Evolutionary conservation across 768 basidiomycete species (phyloP).

Genomic region (Butyriboletus loyo): DNA sequence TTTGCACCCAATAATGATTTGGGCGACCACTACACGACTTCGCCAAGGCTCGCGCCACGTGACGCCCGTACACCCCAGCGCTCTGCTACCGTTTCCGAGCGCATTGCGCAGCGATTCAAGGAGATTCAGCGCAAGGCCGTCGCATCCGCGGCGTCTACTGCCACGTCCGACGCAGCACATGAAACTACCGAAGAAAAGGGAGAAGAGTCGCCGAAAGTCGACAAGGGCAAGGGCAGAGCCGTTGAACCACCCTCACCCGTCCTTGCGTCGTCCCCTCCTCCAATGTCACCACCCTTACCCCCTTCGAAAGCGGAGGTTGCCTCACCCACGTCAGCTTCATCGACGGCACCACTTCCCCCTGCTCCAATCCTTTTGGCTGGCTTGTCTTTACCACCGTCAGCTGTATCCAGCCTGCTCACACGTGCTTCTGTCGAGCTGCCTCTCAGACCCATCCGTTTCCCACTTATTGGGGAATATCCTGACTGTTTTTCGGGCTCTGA

Average conservation of each 20-base stretch:
- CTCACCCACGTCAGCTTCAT: conserved; percentile 27
- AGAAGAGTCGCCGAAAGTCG: conserved; percentile 51
- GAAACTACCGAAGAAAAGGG: conserved; percentile 32
- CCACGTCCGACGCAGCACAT: conserved; percentile 17
- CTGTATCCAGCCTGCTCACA: conserved; percentile 65
- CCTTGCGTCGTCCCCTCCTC: conserved; percentile 52
- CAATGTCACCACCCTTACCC: conserved; percentile 60
- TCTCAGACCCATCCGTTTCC: conserved; percentile 68
- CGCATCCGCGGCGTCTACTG: conserved; percentile 29
- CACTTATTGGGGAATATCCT: conserved; percentile 78
- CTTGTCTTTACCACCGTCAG: conserved; percentile 59
- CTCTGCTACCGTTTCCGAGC: conserved; percentile 80
- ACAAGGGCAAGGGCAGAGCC: conserved; percentile 81
- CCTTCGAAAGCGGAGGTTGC: conserved; percentile 41
- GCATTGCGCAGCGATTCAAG: conserved; percentile 78
- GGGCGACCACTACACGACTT: conserved; percentile 77
- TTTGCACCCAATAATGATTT: conserved; percentile 72
- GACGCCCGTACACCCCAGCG: conserved; percentile 57
- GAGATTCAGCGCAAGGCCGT: conserved; percentile 65
- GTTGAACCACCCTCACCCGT: conserved; percentile 37
- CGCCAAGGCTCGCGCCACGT: conserved; percentile 61
- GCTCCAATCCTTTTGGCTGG: conserved; percentile 73
- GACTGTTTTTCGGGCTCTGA: conserved; percentile 90
- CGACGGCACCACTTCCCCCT: conserved; percentile 39
- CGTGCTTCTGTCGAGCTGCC: conserved; percentile 73